These are phyloP conservation scores for Glebionis coronaria DNA, from an alignment of 129 eudicot species.

Conservation along the genomic window DNA sequence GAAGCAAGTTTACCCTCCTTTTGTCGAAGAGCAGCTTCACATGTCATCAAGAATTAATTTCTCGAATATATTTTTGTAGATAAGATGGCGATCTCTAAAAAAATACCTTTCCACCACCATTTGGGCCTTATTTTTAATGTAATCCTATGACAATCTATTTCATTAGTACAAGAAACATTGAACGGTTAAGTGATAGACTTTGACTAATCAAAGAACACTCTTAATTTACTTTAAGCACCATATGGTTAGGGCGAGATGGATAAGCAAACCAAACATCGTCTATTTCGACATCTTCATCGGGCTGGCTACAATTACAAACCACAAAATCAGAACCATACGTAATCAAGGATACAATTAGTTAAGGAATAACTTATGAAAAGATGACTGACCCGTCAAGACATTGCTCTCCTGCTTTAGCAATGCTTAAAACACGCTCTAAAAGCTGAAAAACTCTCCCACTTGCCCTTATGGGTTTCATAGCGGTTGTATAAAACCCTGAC, in stretches of 20 bases:
- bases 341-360: slow-evolving; percentile 3
- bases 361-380: background rate
- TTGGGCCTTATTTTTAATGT: slow-evolving; percentile 45
- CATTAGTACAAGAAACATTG: background rate
- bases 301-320: slow-evolving; percentile 28
- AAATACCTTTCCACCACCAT: slow-evolving; percentile 53
- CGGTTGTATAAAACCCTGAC: slow-evolving; percentile 46
- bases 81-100: background rate
- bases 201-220: slow-evolving; percentile 12
- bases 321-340: background rate
- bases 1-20: too few relatives aligned
- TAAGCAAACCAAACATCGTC: slow-evolving; percentile 49
- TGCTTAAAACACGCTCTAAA: slow-evolving; percentile 45
- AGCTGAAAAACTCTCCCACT: slow-evolving; percentile 58
- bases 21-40: slow-evolving; percentile 1
- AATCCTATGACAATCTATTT: slow-evolving; percentile 32
- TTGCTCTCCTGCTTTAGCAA: slow-evolving; percentile 43
- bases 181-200: background rate
- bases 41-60: background rate
- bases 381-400: slow-evolving; percentile 42
- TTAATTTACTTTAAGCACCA: slow-evolving; percentile 48
- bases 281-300: slow-evolving; percentile 46
- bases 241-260: slow-evolving; percentile 48
- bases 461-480: slow-evolving; percentile 61
- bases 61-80: background rate